Conservation (phyloP, 306 rosid species). For the Lagenaria siceraria region DNA sequence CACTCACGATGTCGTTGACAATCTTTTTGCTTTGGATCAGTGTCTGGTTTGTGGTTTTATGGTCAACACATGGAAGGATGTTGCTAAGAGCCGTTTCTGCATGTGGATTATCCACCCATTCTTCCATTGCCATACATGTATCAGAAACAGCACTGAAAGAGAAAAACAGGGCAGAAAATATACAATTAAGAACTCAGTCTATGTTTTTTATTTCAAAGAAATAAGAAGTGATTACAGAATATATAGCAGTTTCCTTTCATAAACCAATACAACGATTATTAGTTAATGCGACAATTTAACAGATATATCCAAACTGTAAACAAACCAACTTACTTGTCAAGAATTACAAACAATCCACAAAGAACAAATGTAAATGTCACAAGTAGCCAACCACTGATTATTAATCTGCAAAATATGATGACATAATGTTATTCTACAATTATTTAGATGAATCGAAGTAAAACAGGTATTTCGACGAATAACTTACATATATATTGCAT, state of each 20-base stretch:
- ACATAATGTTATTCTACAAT: slow-evolving; percentile 12
- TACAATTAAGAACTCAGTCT: background rate
- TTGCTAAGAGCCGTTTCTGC: slow-evolving; percentile 84
- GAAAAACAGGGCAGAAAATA: background rate
- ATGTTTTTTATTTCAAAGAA: background rate
- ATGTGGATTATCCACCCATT: slow-evolving; percentile 86
- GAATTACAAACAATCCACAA: slow-evolving; percentile 78
- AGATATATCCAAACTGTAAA: background rate
- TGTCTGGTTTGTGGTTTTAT: slow-evolving; percentile 62
- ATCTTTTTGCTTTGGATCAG: slow-evolving; percentile 69
- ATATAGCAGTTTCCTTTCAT: background rate
- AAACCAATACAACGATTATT: background rate
- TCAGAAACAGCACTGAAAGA: slow-evolving; percentile 61
- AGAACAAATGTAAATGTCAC: slow-evolving; percentile 78
- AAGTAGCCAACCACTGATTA: slow-evolving; percentile 86
- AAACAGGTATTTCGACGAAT: background rate
- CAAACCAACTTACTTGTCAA: slow-evolving; percentile 53
- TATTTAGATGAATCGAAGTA: background rate
- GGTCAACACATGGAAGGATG: slow-evolving; percentile 91
- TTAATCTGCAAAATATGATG: slow-evolving; percentile 57
- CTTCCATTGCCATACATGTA: slow-evolving; percentile 82
- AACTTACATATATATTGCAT: slow-evolving; percentile 81
- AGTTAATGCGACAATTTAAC: background rate
- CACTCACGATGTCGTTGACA: slow-evolving; percentile 46
- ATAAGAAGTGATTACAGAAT: background rate